phyloP scores from a whole-genome alignment of 1,139 yeast species.

The Saccharomycopsis crataegensis region DNA sequence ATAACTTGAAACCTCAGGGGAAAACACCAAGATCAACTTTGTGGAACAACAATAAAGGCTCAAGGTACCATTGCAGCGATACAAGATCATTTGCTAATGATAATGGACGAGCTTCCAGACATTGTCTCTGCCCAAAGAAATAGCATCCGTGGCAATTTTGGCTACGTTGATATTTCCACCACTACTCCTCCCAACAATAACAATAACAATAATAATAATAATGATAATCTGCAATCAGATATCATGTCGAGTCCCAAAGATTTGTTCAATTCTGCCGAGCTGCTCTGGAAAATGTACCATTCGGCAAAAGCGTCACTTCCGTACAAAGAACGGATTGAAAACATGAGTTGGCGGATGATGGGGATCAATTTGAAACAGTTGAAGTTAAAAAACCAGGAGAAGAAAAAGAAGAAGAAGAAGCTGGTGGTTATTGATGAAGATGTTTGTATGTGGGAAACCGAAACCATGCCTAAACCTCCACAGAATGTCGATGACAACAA shows the following conservation, averaged over 20 bases:
- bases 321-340: conserved; percentile 67
- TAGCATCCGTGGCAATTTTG: not conserved
- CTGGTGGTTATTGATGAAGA: not conserved
- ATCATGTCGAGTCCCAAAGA: not conserved
- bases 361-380: conserved; percentile 35
- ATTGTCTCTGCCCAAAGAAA: conserved; percentile 14
- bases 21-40: too few species aligned
- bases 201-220: not conserved
- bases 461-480: not conserved
- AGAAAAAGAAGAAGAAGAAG: not conserved
- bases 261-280: conserved; percentile 36
- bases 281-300: conserved; percentile 75
- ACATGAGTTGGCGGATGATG: conserved; percentile 84
- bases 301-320: conserved; percentile 76
- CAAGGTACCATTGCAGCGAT: too few species aligned
- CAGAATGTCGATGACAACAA: not conserved
- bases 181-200: not conserved
- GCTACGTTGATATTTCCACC: not conserved
- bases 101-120: conserved; percentile 16
- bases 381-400: conserved; percentile 5
- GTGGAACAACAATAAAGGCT: too few species aligned
- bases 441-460: not conserved
- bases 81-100: too few species aligned
- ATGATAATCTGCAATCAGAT: not conserved
- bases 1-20: too few species aligned